A percentile compares a stretch with the other conserved stretches of the same genome.
phyloP scores from a whole-genome alignment of 164 flowering plant genomes.

The Protea cynaroides region DNA sequence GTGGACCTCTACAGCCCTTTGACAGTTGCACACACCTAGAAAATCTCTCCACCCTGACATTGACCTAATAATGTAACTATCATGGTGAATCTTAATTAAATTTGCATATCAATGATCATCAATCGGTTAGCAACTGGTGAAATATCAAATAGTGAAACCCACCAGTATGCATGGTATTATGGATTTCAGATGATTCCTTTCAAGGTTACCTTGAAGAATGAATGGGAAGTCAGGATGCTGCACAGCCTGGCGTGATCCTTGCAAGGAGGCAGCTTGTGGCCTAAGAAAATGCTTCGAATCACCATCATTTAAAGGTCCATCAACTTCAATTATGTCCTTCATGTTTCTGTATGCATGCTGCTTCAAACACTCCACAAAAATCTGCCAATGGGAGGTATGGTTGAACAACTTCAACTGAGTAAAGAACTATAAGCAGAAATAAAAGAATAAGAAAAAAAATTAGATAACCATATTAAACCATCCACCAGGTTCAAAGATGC shows the following conservation, averaged over 20 bases:
- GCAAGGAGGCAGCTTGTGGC: slow-evolving; percentile 14
- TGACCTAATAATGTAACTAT: not conserved
- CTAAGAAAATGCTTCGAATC: slow-evolving; percentile 17
- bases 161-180: not conserved
- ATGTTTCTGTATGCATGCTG: slow-evolving; percentile 37
- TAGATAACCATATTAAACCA: too few relatives aligned
- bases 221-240: slow-evolving; percentile 16
- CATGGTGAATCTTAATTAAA: not conserved
- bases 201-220: slow-evolving; percentile 29
- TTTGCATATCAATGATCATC: not conserved
- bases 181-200: not conserved
- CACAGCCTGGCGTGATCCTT: slow-evolving; percentile 12
- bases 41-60: too few relatives aligned
- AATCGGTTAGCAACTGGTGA: not conserved
- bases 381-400: slow-evolving; percentile 24
- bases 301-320: slow-evolving; percentile 9
- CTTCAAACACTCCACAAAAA: slow-evolving; percentile 40
- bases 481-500: not conserved
- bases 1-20: too few relatives aligned
- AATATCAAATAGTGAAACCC: not conserved
- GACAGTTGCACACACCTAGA: too few relatives aligned
- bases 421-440: not conserved
- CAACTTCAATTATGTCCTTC: slow-evolving; percentile 21
- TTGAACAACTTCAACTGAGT: not conserved
- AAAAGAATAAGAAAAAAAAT: too few relatives aligned